Percentiles rank a stretch among this genome's conserved stretches.
Evolutionary conservation across 78 protist genomes (phyloP).

Genomic region (Tieghemostelium lacteum): DNA sequence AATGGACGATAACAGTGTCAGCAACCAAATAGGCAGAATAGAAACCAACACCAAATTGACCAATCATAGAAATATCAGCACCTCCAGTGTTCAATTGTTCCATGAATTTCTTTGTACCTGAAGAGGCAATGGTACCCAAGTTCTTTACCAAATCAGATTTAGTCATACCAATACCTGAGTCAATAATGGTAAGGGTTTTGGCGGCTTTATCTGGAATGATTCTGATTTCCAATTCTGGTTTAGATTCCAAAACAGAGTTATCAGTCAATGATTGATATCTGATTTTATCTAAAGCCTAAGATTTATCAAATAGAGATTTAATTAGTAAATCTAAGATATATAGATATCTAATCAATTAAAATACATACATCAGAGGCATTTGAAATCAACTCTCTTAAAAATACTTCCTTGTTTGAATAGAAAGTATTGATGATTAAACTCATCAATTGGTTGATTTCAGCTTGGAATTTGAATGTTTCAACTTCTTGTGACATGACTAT

Average conservation of each 20-base stretch:
- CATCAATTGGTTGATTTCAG: slow-evolving; percentile 96
- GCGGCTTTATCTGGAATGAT: slow-evolving; percentile 95
- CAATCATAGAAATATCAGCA: slow-evolving; percentile 99
- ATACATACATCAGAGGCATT: slow-evolving; percentile 96
- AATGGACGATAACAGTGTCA: slow-evolving; percentile 96
- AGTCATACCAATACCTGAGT: slow-evolving; percentile 99
- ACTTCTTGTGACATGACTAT: not conserved
- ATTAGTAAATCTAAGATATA: too few relatives aligned
- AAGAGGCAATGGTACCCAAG: slow-evolving; percentile 99
- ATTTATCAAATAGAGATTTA: too few relatives aligned
- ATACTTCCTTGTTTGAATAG: slow-evolving; percentile 99
- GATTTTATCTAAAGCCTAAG: slow-evolving; percentile 89
- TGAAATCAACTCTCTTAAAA: slow-evolving; percentile 99
- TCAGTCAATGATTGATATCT: slow-evolving; percentile 97
- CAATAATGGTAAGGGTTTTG: slow-evolving; percentile 95
- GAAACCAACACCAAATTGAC: slow-evolving; percentile 99
- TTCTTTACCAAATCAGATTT: slow-evolving; percentile 98
- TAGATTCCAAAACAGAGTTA: slow-evolving; percentile 89
- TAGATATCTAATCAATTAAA: too few relatives aligned
- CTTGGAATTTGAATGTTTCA: slow-evolving; percentile 42
- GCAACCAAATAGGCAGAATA: slow-evolving; percentile 99
- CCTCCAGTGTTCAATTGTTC: slow-evolving; percentile 97
- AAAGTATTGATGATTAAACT: slow-evolving; percentile 99
- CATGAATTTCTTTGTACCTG: slow-evolving; percentile 99
- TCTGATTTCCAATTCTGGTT: slow-evolving; percentile 94